These are phyloP conservation scores for Cladosporium sp. DNA, from an alignment of 2,329 filamentous ascomycete genomes.

Conservation along the genomic window DNA sequence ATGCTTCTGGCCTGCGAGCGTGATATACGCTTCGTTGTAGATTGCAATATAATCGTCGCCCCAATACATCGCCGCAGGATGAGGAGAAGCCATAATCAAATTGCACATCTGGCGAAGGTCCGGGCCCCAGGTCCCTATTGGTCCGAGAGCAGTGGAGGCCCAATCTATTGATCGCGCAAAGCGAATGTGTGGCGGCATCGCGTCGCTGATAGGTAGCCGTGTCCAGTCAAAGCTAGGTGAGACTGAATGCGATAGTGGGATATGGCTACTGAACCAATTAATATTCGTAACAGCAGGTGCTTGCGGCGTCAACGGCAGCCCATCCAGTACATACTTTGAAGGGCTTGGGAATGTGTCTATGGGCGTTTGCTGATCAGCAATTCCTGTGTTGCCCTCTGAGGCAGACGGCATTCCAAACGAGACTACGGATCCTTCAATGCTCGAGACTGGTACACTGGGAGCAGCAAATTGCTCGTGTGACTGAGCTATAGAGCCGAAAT, in stretches of 20 bases:
- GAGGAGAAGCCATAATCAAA: conserved; percentile 73
- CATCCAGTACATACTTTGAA: conserved; percentile 1
- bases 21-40: conserved; percentile 68
- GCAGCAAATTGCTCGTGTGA: neutral
- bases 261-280: conserved; percentile 29
- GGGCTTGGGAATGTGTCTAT: neutral
- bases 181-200: conserved; percentile 65
- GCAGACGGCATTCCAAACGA: neutral
- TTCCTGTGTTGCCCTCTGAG: neutral
- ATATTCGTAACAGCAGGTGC: conserved; percentile 22
- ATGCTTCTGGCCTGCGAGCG: conserved; percentile 72
- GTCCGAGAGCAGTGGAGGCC: conserved; percentile 67
- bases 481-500: conserved; percentile 20
- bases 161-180: conserved; percentile 71
- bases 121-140: conserved; percentile 67
- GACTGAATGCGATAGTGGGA: conserved; percentile 16
- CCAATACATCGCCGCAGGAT: conserved; percentile 61
- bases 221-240: conserved; percentile 69
- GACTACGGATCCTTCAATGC: neutral
- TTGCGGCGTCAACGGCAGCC: neutral
- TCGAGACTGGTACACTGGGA: neutral
- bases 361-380: neutral
- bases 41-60: conserved; percentile 64
- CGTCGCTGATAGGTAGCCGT: conserved; percentile 58
- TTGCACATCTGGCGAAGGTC: conserved; percentile 76